Conservation (phyloP, 306 rosid species). For the Geum urbanum region DNA sequence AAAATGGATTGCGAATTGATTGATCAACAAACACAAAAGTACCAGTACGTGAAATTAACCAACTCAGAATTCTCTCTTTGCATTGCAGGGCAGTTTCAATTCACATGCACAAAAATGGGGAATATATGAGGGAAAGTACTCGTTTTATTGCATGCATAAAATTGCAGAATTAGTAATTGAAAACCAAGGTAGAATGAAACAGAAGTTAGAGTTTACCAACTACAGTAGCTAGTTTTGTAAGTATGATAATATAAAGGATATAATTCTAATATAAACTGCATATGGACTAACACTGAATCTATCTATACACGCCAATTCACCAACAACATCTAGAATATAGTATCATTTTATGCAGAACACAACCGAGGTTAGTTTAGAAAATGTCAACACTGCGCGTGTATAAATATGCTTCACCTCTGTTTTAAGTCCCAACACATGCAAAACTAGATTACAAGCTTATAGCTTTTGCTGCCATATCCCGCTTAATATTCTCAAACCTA, state of each 20-base stretch:
- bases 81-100: background rate
- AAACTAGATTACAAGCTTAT: background rate
- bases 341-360: background rate
- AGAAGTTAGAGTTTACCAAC: background rate
- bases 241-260: no score
- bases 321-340: slow-evolving; percentile 12
- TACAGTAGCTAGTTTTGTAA: background rate
- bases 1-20: background rate
- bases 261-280: background rate
- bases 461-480: background rate
- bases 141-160: no score
- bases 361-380: background rate
- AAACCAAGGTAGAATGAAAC: background rate
- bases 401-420: slow-evolving; percentile 7
- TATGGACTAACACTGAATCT: slow-evolving; percentile 1
- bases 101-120: background rate
- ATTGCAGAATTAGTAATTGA: background rate
- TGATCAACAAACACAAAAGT: background rate
- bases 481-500: background rate
- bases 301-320: background rate
- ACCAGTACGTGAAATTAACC: background rate
- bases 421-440: background rate
- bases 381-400: background rate
- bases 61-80: background rate
- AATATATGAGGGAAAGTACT: no score